Evolutionary conservation across 495 filamentous ascomycete genomes (phyloP).

Genomic region (Aspergillus ellipticus): DNA sequence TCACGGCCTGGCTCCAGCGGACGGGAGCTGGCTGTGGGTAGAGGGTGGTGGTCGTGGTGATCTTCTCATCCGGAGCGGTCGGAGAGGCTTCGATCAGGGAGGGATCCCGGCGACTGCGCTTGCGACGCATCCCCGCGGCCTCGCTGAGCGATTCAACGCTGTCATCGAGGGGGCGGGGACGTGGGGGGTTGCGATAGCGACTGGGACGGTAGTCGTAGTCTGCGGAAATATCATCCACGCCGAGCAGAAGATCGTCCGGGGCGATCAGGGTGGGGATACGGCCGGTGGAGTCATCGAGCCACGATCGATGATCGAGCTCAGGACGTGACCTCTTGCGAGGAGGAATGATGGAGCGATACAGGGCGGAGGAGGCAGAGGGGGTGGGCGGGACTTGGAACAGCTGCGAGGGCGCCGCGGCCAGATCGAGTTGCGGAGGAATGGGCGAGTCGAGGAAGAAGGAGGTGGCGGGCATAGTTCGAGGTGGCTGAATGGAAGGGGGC

Average conservation of each 20-base stretch:
- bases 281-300: constrained; percentile 23
- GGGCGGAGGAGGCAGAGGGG: constrained; percentile 56
- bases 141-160: constrained; percentile 28
- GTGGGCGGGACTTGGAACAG: constrained; percentile 70
- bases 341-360: constrained; percentile 53
- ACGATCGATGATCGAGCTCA: constrained; percentile 25
- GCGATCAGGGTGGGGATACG: constrained; percentile 46
- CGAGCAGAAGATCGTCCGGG: constrained; percentile 53
- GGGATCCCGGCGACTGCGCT: constrained; percentile 40
- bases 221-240: constrained; percentile 40
- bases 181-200: constrained; percentile 42
- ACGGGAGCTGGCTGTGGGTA: constrained; percentile 17
- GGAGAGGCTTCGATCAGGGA: constrained; percentile 18
- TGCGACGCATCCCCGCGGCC: constrained; percentile 28
- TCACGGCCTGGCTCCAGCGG: constrained; percentile 46
- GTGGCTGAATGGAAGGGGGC: too few species aligned
- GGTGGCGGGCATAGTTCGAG: constrained; percentile 36
- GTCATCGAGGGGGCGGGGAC: constrained; percentile 30
- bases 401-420: constrained; percentile 50
- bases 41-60: constrained; percentile 22
- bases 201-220: constrained; percentile 45
- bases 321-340: constrained; percentile 42
- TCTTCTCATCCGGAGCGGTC: constrained; percentile 16
- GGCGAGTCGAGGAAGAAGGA: constrained; percentile 49
- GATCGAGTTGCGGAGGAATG: constrained; percentile 52